Conservation (phyloP, 208 protist genomes). For the Trypanosoma congolense region DNA sequence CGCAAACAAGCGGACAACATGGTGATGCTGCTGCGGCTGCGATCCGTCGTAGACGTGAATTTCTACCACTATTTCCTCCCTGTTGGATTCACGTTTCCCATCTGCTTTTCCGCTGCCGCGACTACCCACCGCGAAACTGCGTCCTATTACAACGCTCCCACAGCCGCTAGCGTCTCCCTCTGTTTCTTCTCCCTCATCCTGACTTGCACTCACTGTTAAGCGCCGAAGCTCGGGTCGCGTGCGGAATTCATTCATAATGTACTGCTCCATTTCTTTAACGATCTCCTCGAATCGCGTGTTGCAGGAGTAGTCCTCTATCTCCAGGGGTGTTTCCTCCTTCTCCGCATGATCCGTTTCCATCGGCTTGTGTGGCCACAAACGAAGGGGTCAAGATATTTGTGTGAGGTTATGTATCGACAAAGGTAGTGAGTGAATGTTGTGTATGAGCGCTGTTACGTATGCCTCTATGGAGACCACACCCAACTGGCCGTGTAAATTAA, state of each 20-base stretch:
- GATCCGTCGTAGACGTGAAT: slow-evolving; percentile 35
- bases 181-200: neutral
- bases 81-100: neutral
- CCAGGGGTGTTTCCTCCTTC: slow-evolving; percentile 58
- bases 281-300: slow-evolving; percentile 58
- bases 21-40: slow-evolving; percentile 16
- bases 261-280: slow-evolving; percentile 50
- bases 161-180: no score
- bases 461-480: no score
- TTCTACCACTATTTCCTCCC: slow-evolving; percentile 41
- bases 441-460: no score
- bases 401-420: no score
- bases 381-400: no score
- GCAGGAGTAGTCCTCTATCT: slow-evolving; percentile 75
- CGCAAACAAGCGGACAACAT: slow-evolving; percentile 50
- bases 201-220: slow-evolving; percentile 22
- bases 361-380: no score
- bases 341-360: slow-evolving; percentile 2
- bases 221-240: slow-evolving; percentile 29
- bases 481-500: no score
- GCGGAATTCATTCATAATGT: slow-evolving; percentile 41
- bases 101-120: no score
- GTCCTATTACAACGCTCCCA: no score
- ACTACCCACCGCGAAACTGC: no score
- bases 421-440: no score